phyloP scores from a whole-genome alignment of 345 rosid genomes.

The Bretschneidera sinensis region DNA sequence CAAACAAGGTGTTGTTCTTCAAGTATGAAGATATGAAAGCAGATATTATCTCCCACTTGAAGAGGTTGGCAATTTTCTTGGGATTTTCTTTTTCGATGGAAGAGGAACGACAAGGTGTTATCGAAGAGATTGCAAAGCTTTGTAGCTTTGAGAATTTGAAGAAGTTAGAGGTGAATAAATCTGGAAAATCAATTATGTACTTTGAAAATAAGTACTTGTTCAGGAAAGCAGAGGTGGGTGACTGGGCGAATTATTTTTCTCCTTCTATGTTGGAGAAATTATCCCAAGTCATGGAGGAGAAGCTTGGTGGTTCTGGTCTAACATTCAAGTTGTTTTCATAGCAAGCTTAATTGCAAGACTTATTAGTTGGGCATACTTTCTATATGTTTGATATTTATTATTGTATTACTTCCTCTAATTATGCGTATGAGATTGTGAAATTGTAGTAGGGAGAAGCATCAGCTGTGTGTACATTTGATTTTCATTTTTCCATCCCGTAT shows the following conservation, averaged over 20 bases:
- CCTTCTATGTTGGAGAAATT: conserved; percentile 36
- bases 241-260: conserved; percentile 42
- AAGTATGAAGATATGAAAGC: conserved; percentile 44
- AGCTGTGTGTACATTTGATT: too few relatives aligned
- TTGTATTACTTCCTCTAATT: too few relatives aligned
- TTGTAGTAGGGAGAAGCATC: too few relatives aligned
- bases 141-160: conserved; percentile 46
- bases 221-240: conserved; percentile 46
- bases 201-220: conserved; percentile 41
- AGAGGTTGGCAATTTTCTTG: conserved; percentile 35
- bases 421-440: too few relatives aligned
- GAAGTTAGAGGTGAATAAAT: conserved; percentile 40
- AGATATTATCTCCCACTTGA: conserved; percentile 24
- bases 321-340: conserved; percentile 25
- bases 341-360: too few relatives aligned
- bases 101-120: conserved; percentile 31
- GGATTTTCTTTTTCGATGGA: conserved; percentile 39
- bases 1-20: conserved; percentile 38
- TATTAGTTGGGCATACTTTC: too few relatives aligned
- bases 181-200: conserved; percentile 33
- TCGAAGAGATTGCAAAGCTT: conserved; percentile 32
- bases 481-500: too few relatives aligned
- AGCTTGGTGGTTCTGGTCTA: conserved; percentile 44
- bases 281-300: conserved; percentile 34
- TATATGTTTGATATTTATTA: too few relatives aligned